These are phyloP conservation scores for Tagetes patula DNA, from an alignment of 129 eudicot species.

Conservation along the genomic window DNA sequence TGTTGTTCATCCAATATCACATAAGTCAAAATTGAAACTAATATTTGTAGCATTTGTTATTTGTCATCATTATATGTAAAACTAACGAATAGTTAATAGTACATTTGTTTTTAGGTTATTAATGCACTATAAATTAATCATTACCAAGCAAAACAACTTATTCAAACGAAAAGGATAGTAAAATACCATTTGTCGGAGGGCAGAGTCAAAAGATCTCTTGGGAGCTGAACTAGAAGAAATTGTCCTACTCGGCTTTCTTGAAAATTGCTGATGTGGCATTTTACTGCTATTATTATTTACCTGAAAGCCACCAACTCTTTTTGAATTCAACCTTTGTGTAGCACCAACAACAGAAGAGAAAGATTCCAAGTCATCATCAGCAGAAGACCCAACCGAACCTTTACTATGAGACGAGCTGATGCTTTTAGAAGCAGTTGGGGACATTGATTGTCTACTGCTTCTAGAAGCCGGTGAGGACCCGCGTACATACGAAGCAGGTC, in stretches of 20 bases:
- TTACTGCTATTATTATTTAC: slow-evolving; percentile 39
- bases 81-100: no score
- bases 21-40: no score
- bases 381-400: slow-evolving; percentile 85
- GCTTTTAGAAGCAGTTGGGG: slow-evolving; percentile 86
- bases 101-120: neutral
- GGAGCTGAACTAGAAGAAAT: slow-evolving; percentile 76
- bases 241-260: slow-evolving; percentile 45
- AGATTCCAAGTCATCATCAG: slow-evolving; percentile 83
- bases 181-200: slow-evolving; percentile 84
- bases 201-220: slow-evolving; percentile 81
- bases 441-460: slow-evolving; percentile 77
- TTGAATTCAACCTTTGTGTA: slow-evolving; percentile 43
- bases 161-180: neutral
- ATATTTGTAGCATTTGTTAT: no score
- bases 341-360: slow-evolving; percentile 50
- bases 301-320: slow-evolving; percentile 40
- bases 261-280: slow-evolving; percentile 25
- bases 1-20: neutral
- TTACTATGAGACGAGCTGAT: slow-evolving; percentile 70
- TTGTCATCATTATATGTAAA: no score
- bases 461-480: slow-evolving; percentile 95
- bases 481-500: slow-evolving; percentile 85
- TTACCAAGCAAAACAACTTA: neutral
- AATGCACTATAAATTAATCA: neutral